These are phyloP conservation scores for Intubia oerlemansii DNA, from an alignment of 2,329 filamentous ascomycete species.

Conservation along the genomic window DNA sequence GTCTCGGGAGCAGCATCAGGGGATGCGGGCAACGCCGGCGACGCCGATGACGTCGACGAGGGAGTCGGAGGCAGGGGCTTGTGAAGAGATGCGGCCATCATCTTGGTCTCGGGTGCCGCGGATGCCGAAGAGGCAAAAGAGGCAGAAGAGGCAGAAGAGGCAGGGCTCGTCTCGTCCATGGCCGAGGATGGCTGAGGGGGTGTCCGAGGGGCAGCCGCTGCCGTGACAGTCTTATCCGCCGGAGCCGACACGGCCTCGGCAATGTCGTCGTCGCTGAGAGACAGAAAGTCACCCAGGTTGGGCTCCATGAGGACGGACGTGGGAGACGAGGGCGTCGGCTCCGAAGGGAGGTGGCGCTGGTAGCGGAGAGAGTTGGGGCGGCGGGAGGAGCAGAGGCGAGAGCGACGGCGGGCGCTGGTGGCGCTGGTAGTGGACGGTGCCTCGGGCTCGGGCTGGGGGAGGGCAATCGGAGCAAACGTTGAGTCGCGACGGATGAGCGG, in stretches of 20 bases:
- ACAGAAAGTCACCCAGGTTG: conserved; percentile 29
- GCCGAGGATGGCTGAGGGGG: not conserved
- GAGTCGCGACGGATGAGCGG: conserved; percentile 1
- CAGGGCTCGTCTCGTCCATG: not conserved
- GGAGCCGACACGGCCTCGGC: conserved; percentile 18
- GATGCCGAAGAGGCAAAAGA: no score
- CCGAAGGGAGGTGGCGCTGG: conserved; percentile 4
- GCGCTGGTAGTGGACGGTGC: conserved; percentile 5
- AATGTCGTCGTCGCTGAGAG: conserved; percentile 34
- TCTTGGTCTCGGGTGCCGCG: no score
- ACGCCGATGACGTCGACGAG: no score
- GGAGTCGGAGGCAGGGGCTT: no score
- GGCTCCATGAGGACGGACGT: conserved; percentile 25
- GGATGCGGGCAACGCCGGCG: no score
- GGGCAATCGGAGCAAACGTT: conserved; percentile 1
- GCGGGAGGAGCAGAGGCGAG: conserved; percentile 4
- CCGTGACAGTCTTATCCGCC: no score
- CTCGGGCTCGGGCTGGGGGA: conserved; percentile 1
- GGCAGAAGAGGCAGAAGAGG: no score
- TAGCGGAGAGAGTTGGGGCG: conserved; percentile 5
- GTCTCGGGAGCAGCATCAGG: no score
- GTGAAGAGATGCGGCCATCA: no score
- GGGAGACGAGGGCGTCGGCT: conserved; percentile 9
- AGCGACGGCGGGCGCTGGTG: no score
- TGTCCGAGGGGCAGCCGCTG: not conserved